Evolutionary conservation across 2,329 filamentous ascomycete species (phyloP).

Genomic region (Lecanicillium sp.): DNA sequence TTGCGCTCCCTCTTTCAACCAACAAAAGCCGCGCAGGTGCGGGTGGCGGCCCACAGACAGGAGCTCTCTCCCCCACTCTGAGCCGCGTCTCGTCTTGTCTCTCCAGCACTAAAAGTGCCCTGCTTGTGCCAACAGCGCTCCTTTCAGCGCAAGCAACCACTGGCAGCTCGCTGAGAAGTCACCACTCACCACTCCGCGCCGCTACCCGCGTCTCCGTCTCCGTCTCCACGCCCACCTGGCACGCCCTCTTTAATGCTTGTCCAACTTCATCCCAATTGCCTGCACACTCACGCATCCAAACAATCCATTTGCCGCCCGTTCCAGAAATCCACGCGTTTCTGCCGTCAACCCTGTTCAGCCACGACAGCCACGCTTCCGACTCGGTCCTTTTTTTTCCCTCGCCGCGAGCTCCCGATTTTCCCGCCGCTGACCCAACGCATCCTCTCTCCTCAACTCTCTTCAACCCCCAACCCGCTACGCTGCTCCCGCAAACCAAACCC

Average conservation of each 20-base stretch:
- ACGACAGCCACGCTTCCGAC: slow-evolving; percentile 2
- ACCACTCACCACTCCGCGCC: neutral
- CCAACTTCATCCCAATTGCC: neutral
- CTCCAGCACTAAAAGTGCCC: neutral
- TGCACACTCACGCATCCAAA: neutral
- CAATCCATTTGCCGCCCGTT: neutral
- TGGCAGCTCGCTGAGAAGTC: neutral
- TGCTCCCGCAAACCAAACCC: neutral
- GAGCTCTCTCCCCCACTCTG: neutral
- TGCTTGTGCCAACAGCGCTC: neutral
- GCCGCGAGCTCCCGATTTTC: neutral
- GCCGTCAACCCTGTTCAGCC: neutral
- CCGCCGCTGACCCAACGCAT: neutral
- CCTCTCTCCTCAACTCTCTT: neutral
- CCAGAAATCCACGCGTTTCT: slow-evolving; percentile 1
- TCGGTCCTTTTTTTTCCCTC: neutral
- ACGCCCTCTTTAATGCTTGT: neutral
- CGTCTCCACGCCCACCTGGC: neutral
- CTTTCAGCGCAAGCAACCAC: neutral
- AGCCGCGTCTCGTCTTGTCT: neutral
- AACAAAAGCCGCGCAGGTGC: too few species aligned
- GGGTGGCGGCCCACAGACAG: neutral
- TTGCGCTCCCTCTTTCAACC: too few species aligned
- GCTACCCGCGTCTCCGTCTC: neutral
- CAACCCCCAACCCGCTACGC: neutral